These are phyloP conservation scores for Dendrobium huoshanense DNA, from an alignment of 106 monocot genomes.

Conservation along the genomic window DNA sequence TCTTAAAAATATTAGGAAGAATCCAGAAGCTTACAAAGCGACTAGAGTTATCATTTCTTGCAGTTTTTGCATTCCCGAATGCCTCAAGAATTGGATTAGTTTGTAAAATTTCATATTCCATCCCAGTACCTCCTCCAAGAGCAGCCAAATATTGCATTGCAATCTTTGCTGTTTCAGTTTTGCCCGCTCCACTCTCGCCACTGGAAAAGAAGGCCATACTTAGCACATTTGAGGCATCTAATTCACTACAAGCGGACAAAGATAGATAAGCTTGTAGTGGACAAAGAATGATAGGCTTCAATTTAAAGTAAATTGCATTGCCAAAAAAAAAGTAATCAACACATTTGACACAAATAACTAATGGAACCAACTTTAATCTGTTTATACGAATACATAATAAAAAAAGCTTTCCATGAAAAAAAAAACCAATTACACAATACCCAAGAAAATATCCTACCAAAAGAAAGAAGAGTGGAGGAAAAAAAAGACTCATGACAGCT, in stretches of 20 bases:
- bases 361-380: neutral
- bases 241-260: neutral
- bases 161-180: constrained; percentile 99
- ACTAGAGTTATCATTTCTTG: constrained; percentile 94
- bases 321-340: neutral
- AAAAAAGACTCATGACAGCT: neutral
- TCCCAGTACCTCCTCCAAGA: constrained; percentile 93
- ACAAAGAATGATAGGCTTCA: too few relatives aligned
- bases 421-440: neutral
- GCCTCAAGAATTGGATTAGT: constrained; percentile 94
- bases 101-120: constrained; percentile 93
- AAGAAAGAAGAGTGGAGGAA: neutral
- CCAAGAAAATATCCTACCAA: neutral
- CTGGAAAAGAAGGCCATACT: constrained; percentile 25
- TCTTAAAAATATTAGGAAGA: constrained; percentile 4
- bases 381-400: neutral
- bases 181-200: constrained; percentile 99
- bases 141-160: constrained; percentile 99
- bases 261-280: too few relatives aligned
- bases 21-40: constrained; percentile 73
- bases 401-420: neutral
- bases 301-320: neutral
- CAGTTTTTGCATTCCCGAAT: constrained; percentile 96
- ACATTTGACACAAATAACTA: neutral
- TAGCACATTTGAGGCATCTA: neutral